Percentiles rank a stretch among this genome's conserved stretches.
Conservation (phyloP, 1,284 basidiomycete species). For the Puccinia hordei region DNA sequence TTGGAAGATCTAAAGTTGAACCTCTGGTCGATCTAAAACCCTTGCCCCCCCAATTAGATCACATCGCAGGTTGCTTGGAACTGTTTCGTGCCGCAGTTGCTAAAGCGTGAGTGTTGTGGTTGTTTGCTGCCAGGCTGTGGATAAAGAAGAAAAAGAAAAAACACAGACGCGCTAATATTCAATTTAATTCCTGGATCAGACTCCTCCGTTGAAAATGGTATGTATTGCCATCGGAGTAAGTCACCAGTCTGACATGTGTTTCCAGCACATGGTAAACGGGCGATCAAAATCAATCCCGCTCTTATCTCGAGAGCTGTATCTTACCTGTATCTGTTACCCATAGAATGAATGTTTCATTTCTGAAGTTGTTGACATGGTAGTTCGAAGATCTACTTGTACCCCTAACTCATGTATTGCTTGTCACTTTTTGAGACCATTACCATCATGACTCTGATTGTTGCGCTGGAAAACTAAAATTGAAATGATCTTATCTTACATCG, state of each 20-base stretch:
- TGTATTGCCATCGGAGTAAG: neutral
- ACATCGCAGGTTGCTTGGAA: constrained; percentile 35
- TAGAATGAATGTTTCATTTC: neutral
- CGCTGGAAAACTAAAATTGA: neutral
- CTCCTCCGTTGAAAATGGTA: neutral
- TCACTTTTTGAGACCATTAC: neutral
- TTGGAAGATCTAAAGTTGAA: constrained; percentile 49
- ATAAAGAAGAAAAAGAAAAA: neutral
- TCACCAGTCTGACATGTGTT: neutral
- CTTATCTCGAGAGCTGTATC: no score
- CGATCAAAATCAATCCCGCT: neutral
- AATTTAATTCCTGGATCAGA: neutral
- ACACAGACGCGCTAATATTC: neutral
- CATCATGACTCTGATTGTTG: neutral
- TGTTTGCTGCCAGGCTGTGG: no score
- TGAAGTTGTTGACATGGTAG: neutral
- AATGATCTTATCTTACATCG: neutral
- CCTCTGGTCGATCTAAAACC: constrained; percentile 44
- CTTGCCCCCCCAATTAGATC: constrained; percentile 33
- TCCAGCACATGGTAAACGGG: neutral
- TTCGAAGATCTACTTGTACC: neutral
- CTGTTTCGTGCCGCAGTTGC: constrained; percentile 31
- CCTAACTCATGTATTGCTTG: constrained; percentile 1
- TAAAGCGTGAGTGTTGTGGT: constrained; percentile 10
- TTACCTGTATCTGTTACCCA: neutral